These are phyloP conservation scores for Pyrus hybrid DNA, from an alignment of 331 rosid genomes.

Conservation along the genomic window DNA sequence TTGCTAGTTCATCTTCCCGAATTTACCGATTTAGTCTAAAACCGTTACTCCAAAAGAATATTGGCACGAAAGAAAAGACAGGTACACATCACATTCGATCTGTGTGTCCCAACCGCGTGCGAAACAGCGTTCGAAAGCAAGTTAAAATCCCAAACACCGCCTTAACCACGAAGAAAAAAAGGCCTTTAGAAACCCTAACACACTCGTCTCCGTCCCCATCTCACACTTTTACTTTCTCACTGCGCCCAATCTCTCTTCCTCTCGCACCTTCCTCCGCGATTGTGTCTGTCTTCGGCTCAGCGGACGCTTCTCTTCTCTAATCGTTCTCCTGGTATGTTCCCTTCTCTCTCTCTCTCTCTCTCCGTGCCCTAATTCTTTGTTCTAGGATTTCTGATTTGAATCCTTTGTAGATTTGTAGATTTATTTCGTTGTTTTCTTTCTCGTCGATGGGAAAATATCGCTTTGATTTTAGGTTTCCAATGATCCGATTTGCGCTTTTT, in stretches of 20 bases:
- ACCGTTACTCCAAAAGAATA: too few relatives aligned
- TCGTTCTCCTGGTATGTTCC: conserved; percentile 11
- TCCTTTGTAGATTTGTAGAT: not conserved
- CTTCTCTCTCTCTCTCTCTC: not conserved
- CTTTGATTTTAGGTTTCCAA: not conserved
- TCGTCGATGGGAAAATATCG: not conserved
- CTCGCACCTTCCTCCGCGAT: not conserved
- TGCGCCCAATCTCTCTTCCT: not conserved
- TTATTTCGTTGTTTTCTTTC: not conserved
- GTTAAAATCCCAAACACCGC: not conserved
- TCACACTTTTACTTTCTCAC: not conserved
- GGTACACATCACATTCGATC: too few relatives aligned
- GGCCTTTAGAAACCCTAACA: not conserved
- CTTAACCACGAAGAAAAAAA: not conserved
- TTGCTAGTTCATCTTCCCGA: too few relatives aligned
- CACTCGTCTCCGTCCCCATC: not conserved
- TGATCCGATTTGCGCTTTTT: not conserved
- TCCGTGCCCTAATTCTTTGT: not conserved
- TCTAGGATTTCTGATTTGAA: not conserved
- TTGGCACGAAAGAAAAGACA: too few relatives aligned
- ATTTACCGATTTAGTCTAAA: too few relatives aligned
- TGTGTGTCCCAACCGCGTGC: not conserved
- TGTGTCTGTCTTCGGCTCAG: not conserved
- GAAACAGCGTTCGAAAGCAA: not conserved
- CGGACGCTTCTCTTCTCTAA: not conserved